phyloP scores from a whole-genome alignment of 495 filamentous ascomycete genomes.

The Evernia prunastri region DNA sequence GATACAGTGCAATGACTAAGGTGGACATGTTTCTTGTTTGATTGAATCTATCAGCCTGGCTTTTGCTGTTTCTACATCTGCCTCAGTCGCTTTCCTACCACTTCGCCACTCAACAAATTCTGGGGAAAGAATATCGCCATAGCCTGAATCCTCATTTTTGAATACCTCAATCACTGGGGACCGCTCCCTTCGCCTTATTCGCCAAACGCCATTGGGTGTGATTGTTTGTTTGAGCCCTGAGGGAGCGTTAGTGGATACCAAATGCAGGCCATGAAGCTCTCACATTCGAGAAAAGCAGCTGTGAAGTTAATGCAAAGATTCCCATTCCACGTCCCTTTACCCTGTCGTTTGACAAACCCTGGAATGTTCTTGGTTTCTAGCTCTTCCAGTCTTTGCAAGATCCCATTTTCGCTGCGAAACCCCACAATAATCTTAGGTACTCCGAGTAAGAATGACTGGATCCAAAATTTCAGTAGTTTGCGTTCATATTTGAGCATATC shows the following conservation, averaged over 20 bases:
- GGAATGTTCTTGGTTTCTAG: slow-evolving; percentile 74
- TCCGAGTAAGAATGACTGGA: slow-evolving; percentile 85
- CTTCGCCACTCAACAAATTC: slow-evolving; percentile 71
- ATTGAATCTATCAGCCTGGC: neutral
- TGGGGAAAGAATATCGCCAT: slow-evolving; percentile 68
- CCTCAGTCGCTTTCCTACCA: neutral
- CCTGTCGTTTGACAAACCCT: slow-evolving; percentile 56
- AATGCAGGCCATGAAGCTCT: slow-evolving; percentile 19
- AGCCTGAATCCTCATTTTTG: slow-evolving; percentile 62
- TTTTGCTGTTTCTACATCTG: slow-evolving; percentile 9
- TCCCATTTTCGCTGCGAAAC: slow-evolving; percentile 68
- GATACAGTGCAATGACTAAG: neutral
- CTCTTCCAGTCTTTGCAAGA: slow-evolving; percentile 64
- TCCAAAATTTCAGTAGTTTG: slow-evolving; percentile 92
- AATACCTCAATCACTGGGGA: slow-evolving; percentile 60
- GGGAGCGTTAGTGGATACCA: slow-evolving; percentile 11
- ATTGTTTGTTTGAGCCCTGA: slow-evolving; percentile 62
- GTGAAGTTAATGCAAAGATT: slow-evolving; percentile 89
- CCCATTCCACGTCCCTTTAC: slow-evolving; percentile 71
- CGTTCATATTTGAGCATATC: slow-evolving; percentile 72
- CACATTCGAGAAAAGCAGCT: slow-evolving; percentile 67
- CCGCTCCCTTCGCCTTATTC: slow-evolving; percentile 57
- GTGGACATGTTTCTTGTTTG: neutral
- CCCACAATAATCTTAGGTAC: slow-evolving; percentile 89
- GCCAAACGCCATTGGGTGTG: slow-evolving; percentile 70